These are phyloP conservation scores for Viola odorata DNA, from an alignment of 345 rosid species.

Conservation along the genomic window DNA sequence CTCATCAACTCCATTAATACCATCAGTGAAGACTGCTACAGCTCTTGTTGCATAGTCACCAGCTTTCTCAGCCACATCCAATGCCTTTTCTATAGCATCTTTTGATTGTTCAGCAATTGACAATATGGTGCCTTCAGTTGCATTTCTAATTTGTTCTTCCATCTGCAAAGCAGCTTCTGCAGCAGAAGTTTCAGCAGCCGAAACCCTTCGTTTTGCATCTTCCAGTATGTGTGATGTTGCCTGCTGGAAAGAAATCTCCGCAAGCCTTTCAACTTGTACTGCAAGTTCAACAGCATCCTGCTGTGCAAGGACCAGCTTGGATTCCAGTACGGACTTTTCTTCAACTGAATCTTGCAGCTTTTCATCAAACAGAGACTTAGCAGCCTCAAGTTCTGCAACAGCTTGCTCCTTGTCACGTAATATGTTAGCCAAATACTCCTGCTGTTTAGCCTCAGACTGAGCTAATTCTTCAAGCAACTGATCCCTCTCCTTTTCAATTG, in stretches of 20 bases:
- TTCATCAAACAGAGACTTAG: slow-evolving; percentile 28
- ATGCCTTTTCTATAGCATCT: slow-evolving; percentile 38
- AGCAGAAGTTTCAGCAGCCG: slow-evolving; percentile 42
- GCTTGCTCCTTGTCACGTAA: slow-evolving; percentile 34
- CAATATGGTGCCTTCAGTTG: slow-evolving; percentile 33
- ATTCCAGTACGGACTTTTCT: slow-evolving; percentile 34
- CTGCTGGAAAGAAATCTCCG: slow-evolving; percentile 37
- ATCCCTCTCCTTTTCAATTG: slow-evolving; percentile 34
- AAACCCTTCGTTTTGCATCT: slow-evolving; percentile 36
- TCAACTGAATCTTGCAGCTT: slow-evolving; percentile 35
- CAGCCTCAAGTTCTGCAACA: slow-evolving; percentile 28
- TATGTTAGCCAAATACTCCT: slow-evolving; percentile 31
- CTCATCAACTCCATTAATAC: slow-evolving; percentile 24
- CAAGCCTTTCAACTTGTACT: slow-evolving; percentile 41
- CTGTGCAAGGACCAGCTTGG: slow-evolving; percentile 36
- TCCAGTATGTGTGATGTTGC: slow-evolving; percentile 35
- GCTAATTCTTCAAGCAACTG: slow-evolving; percentile 36
- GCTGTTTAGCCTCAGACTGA: slow-evolving; percentile 26
- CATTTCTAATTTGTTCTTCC: slow-evolving; percentile 37
- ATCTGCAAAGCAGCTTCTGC: slow-evolving; percentile 31
- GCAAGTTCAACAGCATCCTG: slow-evolving; percentile 44
- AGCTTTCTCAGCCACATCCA: slow-evolving; percentile 34
- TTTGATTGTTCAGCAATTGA: slow-evolving; percentile 41
- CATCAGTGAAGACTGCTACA: slow-evolving; percentile 18
- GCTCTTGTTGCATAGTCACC: slow-evolving; percentile 32